Conservation (phyloP, 176 grass and related monocot species). For the Calamus simplicifolius region DNA sequence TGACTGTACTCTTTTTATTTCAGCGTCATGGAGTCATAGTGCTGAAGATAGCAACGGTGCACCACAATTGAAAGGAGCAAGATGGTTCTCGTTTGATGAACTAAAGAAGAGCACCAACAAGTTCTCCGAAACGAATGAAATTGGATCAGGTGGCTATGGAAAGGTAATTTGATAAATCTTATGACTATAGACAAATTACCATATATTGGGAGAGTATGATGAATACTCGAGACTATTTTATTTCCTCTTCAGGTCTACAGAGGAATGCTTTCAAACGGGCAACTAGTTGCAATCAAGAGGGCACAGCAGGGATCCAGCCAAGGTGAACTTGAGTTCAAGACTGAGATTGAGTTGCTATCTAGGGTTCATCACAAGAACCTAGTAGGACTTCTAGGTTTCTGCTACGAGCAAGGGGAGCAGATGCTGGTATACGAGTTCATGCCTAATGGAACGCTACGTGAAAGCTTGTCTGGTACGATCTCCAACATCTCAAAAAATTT, state of each 20-base stretch:
- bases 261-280: conserved; percentile 65
- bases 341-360: conserved; percentile 96
- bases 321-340: conserved; percentile 92
- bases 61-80: conserved; percentile 80
- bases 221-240: no score
- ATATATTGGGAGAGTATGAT: neutral
- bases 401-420: conserved; percentile 91
- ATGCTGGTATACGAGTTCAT: conserved; percentile 97
- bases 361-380: conserved; percentile 99
- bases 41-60: conserved; percentile 46
- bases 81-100: conserved; percentile 88
- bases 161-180: conserved; percentile 36
- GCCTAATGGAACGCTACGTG: conserved; percentile 68
- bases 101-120: conserved; percentile 62
- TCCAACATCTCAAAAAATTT: neutral
- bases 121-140: conserved; percentile 74
- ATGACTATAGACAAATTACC: neutral
- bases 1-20: conserved; percentile 1
- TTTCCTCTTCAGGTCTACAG: conserved; percentile 39
- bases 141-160: conserved; percentile 84
- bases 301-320: conserved; percentile 76
- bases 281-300: conserved; percentile 83
- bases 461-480: conserved; percentile 53
- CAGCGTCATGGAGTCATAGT: conserved; percentile 63
- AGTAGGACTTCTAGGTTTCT: conserved; percentile 81